Conservation (phyloP, 2,329 filamentous ascomycete genomes). For the Zymoseptoria brevis region DNA sequence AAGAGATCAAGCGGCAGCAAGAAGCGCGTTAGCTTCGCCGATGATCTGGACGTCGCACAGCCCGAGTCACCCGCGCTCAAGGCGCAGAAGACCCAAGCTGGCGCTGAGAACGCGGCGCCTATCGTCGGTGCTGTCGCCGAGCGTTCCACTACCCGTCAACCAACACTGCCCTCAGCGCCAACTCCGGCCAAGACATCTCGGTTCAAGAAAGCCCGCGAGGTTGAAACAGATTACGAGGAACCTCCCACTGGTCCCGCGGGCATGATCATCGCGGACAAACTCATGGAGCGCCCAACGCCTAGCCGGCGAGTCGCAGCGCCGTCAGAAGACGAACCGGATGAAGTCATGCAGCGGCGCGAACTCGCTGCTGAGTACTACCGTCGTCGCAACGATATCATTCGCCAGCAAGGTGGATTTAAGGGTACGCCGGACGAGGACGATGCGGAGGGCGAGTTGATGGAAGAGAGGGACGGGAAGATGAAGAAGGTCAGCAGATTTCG, state of each 20-base stretch:
- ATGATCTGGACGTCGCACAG: constrained; percentile 61
- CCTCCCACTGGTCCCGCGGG: constrained; percentile 17
- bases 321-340: constrained; percentile 44
- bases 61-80: constrained; percentile 25
- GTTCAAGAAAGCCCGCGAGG: constrained; percentile 31
- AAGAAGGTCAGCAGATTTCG: constrained; percentile 34
- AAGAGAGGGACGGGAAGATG: constrained; percentile 30
- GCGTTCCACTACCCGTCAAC: constrained; percentile 20
- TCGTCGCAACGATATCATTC: constrained; percentile 73
- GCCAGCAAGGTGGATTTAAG: constrained; percentile 73
- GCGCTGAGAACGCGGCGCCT: constrained; percentile 19
- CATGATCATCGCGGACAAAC: constrained; percentile 39
- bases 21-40: constrained; percentile 77
- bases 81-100: constrained; percentile 20
- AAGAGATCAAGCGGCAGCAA: constrained; percentile 29
- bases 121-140: constrained; percentile 37
- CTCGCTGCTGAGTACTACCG: constrained; percentile 76
- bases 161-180: constrained; percentile 9
- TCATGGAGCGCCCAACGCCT: constrained; percentile 43
- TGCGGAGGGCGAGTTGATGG: constrained; percentile 56
- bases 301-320: constrained; percentile 21
- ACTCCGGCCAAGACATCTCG: constrained; percentile 33
- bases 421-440: constrained; percentile 49
- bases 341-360: constrained; percentile 64
- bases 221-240: constrained; percentile 4